phyloP scores from a whole-genome alignment of 2,329 filamentous ascomycete genomes.

The Allantophomopsis lycopodina region DNA sequence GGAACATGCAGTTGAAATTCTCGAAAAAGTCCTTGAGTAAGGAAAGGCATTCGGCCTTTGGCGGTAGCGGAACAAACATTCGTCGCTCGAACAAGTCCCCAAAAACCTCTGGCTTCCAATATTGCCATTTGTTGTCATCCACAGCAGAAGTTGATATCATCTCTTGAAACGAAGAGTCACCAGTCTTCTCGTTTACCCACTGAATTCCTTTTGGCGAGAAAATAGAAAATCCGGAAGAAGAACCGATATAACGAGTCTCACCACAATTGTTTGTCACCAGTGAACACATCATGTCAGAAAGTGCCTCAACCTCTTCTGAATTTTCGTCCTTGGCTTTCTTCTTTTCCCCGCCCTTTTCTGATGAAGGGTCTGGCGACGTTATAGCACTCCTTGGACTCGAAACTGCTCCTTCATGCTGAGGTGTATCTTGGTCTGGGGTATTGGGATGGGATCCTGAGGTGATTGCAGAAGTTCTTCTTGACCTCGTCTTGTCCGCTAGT shows the following conservation, averaged over 20 bases:
- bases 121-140: slow-evolving; percentile 89
- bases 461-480: slow-evolving; percentile 13
- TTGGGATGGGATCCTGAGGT: slow-evolving; percentile 12
- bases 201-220: slow-evolving; percentile 97
- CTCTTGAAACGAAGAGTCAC: slow-evolving; percentile 85
- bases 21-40: slow-evolving; percentile 90
- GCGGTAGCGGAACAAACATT: slow-evolving; percentile 70
- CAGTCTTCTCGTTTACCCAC: slow-evolving; percentile 97
- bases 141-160: slow-evolving; percentile 90
- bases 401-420: slow-evolving; percentile 24
- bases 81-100: slow-evolving; percentile 78
- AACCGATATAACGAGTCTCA: slow-evolving; percentile 92
- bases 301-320: slow-evolving; percentile 61
- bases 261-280: slow-evolving; percentile 89
- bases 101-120: slow-evolving; percentile 98
- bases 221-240: slow-evolving; percentile 95
- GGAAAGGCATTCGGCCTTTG: slow-evolving; percentile 77
- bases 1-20: slow-evolving; percentile 99
- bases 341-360: slow-evolving; percentile 4
- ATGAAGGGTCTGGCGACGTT: slow-evolving; percentile 31
- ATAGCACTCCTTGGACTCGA: slow-evolving; percentile 33
- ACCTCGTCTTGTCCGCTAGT: slow-evolving; percentile 37
- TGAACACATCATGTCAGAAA: slow-evolving; percentile 99
- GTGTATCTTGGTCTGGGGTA: slow-evolving; percentile 27
- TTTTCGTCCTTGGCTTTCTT: slow-evolving; percentile 27